Evolutionary conservation across 1,284 basidiomycete species (phyloP).

Genomic region (Inonotus obliquus): DNA sequence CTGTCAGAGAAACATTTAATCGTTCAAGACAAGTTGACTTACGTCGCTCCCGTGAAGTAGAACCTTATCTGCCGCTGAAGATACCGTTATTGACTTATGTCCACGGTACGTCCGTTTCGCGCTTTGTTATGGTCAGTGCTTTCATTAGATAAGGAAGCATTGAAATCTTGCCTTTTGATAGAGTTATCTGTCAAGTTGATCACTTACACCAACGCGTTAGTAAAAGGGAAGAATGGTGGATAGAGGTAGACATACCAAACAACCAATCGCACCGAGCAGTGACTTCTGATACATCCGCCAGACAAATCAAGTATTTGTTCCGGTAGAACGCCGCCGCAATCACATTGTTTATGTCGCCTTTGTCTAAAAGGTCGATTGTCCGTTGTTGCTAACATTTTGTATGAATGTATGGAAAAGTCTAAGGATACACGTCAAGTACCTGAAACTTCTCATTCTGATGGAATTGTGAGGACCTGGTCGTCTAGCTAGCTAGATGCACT

Average conservation of each 20-base stretch:
- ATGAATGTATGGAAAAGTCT: not conserved
- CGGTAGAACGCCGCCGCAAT: not conserved
- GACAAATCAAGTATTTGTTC: not conserved
- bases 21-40: not conserved
- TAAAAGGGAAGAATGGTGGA: not conserved
- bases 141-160: not conserved
- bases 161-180: not conserved
- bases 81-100: not conserved
- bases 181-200: not conserved
- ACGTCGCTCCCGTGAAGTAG: conserved; percentile 1
- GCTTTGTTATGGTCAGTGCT: not conserved
- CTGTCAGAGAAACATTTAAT: not conserved
- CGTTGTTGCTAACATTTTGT: not conserved
- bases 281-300: not conserved
- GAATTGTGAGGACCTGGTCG: not conserved
- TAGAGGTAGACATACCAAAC: not conserved
- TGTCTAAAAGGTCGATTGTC: not conserved
- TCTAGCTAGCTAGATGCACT: not conserved
- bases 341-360: not conserved
- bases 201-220: not conserved
- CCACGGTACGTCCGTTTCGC: not conserved
- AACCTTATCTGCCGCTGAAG: not conserved
- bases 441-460: not conserved
- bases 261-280: not conserved
- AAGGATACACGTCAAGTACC: not conserved